These are phyloP conservation scores for Ulmus americana DNA, from an alignment of 331 rosid species.

Conservation along the genomic window DNA sequence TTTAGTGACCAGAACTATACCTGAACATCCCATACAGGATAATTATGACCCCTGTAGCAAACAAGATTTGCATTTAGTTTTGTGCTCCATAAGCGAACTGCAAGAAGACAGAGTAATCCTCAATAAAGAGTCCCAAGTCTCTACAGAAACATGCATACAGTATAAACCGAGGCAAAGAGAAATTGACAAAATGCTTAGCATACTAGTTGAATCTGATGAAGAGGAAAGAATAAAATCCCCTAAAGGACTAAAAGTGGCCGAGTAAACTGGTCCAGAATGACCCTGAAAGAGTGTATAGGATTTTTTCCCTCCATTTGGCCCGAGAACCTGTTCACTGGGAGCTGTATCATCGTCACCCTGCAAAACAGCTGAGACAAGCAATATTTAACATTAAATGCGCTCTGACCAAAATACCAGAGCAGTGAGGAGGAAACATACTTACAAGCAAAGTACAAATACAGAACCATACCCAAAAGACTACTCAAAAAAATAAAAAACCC, in stretches of 20 bases:
- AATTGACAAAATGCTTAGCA: constrained; percentile 19
- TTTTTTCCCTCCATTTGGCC: constrained; percentile 49
- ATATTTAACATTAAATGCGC: constrained; percentile 13
- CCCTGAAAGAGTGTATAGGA: constrained; percentile 77
- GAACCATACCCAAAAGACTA: background rate
- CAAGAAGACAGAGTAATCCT: constrained; percentile 24
- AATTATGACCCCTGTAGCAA: constrained; percentile 94
- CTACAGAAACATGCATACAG: constrained; percentile 3
- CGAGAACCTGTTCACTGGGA: constrained; percentile 44
- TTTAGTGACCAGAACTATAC: constrained; percentile 33
- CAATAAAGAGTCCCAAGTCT: constrained; percentile 7
- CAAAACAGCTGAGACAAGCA: constrained; percentile 51
- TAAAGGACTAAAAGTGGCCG: constrained; percentile 72
- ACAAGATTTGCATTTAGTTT: constrained; percentile 77
- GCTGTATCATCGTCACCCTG: constrained; percentile 62
- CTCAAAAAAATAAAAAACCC: background rate
- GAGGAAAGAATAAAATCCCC: constrained; percentile 83
- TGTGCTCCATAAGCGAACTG: constrained; percentile 93
- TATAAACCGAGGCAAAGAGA: constrained; percentile 9
- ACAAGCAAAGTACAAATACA: background rate
- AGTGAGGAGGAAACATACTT: constrained; percentile 3
- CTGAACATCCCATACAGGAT: constrained; percentile 99
- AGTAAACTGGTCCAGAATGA: constrained; percentile 88
- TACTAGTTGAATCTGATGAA: constrained; percentile 82
- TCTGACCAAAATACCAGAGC: constrained; percentile 1